Evolutionary conservation across 805 yeast species (phyloP), one percentile per base, ranked within the genome.

Genomic region (Zygosaccharomyces gambellarensis): DNA sequence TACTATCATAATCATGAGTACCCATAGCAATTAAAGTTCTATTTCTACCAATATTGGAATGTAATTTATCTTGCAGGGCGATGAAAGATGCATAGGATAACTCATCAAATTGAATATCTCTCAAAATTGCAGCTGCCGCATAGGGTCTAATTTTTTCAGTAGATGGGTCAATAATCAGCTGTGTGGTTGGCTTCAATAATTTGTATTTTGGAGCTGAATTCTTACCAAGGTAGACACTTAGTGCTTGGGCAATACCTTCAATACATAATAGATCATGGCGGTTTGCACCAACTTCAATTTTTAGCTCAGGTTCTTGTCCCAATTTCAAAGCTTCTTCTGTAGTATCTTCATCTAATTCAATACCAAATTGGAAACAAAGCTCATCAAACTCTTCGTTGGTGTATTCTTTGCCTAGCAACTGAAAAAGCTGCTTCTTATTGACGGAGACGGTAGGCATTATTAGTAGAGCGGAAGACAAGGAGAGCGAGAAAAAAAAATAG

Each of bases 1-100:
- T 72, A 43, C 85, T 80, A 68, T 88, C 95, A 54, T 85, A 76
- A 70, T 94, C 98, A 65, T 94, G 99, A 47, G 99, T 94, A 62
- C 99, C 99, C 78, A 92, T 90, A 45, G 99, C 98, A 49, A 94
- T 99, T 60, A 94, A 79, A 30, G 96, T 85, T 79, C 99, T 87
- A 72, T 92, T 87, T 76, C 99, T 92, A 72, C 99, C 92, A 64
- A 94, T 75, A 69, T 94, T 94, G 54, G 95, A 76, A 73, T 94
- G 99, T 58, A 94, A 77, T 71, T 94, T 94, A 70, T 94, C 99
- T 73, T 94, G 99, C 61, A 94, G 76, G 27, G 96, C 85, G 63
- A 94, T 92, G 76, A 94, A 94, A 4, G 98, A 90, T 51, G 90
- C 95, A 68, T 95, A 94, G 12, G 87, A 76, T 70, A 95, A 81